Percentiles rank a stretch among this genome's conserved stretches.
These are phyloP conservation scores for Zoysia pacifica DNA, from an alignment of 176 grass and related monocot genomes.

Conservation along the genomic window DNA sequence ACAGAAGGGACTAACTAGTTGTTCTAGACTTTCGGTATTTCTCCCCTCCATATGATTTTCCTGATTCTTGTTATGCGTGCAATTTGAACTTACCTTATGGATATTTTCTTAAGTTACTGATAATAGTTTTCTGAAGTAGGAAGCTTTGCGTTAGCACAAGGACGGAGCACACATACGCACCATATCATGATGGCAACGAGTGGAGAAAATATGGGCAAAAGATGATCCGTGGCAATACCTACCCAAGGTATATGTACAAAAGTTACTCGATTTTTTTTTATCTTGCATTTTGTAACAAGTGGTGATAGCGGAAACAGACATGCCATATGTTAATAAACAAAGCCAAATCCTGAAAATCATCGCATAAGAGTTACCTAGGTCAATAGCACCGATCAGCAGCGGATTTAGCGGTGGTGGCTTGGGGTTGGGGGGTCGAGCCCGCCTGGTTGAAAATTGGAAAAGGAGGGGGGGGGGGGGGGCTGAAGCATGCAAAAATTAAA, in stretches of 20 bases:
- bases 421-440: no score
- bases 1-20: not conserved
- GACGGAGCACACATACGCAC: slow-evolving; percentile 56
- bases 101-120: slow-evolving; percentile 24
- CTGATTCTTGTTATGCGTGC: not conserved
- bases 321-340: not conserved
- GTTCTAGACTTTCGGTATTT: not conserved
- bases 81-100: not conserved
- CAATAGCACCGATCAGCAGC: not conserved
- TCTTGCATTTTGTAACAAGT: not conserved
- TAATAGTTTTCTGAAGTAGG: slow-evolving; percentile 30
- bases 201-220: slow-evolving; percentile 70
- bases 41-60: not conserved
- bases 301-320: not conserved
- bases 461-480: no score
- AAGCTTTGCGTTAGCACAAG: slow-evolving; percentile 24
- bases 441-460: no score
- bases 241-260: slow-evolving; percentile 50
- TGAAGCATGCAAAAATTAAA: not conserved
- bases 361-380: not conserved
- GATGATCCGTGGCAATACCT: slow-evolving; percentile 42
- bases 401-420: no score
- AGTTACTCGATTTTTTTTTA: slow-evolving; percentile 1
- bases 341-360: not conserved
- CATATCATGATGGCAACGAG: slow-evolving; percentile 57